Evolutionary conservation across 768 basidiomycete genomes (phyloP), one percentile per base, ranked within the genome.

Genomic region (Tulasnella calospora): DNA sequence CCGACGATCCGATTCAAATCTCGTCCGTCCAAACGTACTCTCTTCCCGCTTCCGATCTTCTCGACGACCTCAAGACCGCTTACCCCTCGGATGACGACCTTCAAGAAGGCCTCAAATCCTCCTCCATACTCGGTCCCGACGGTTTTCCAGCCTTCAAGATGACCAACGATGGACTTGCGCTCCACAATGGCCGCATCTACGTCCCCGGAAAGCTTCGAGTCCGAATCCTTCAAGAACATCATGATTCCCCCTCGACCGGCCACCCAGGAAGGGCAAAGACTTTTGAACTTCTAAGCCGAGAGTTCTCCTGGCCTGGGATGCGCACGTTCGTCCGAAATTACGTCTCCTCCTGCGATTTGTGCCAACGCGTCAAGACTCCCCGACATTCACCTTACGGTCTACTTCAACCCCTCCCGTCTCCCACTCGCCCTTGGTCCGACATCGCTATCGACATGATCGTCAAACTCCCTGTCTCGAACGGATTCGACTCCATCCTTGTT

Each of bases 221-320:
- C 35, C 77, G 44, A 69, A 84, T 67, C 81, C 76, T 87, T 9
- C 79, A 83, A 13, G 78, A 77, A 8, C 81, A 81, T 27, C 88
- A 88, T 80, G 85, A 89, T 77, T 76, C 80, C 30, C 80, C 83
- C 3, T 73, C 84, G 27, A 83, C 83, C 38, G 87, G 88, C 17
- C 88, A 89, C 74, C 86, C 83, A 9, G 87, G 88, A 3, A 82
- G 80, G 19, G 80, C 78, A 3, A 81, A 81, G n/a, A n/a, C n/a
- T n/a, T n/a, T n/a, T n/a, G n/a, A n/a, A n/a, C n/a, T n/a, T n/a
- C n/a, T n/a, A n/a, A n/a, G n/a, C n/a, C n/a, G n/a, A n/a, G n/a
- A n/a, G n/a, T n/a, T n/a, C n/a, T n/a, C n/a, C n/a, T n/a, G n/a
- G n/a, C n/a, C n/a, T n/a, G n/a, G n/a, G n/a, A n/a, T n/a, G n/a